phyloP scores from a whole-genome alignment of 2,329 filamentous ascomycete genomes.

The Ambrosiella beaveri region DNA sequence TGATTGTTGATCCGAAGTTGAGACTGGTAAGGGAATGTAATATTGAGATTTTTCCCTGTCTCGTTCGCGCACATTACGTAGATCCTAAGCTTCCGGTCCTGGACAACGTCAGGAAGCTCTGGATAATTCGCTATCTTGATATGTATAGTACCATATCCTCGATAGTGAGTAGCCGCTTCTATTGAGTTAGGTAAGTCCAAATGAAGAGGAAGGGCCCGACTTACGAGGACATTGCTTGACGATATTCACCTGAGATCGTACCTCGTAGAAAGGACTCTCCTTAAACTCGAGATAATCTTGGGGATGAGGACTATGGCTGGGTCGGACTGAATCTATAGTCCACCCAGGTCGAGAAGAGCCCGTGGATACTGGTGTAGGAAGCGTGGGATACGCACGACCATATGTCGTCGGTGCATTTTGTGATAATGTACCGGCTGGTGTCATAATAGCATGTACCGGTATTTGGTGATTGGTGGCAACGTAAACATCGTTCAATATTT shows the following conservation, averaged over 20 bases:
- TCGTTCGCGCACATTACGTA: conserved; percentile 73
- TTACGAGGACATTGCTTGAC: not conserved
- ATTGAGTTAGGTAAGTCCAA: not conserved
- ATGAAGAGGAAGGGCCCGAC: not conserved
- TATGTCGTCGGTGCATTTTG: not conserved
- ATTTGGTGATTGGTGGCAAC: not conserved
- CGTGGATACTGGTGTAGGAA: not conserved
- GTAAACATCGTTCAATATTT: conserved; percentile 18
- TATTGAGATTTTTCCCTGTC: conserved; percentile 47
- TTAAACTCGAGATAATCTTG: not conserved
- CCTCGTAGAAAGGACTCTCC: not conserved
- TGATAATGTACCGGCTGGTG: not conserved
- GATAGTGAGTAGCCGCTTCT: not conserved
- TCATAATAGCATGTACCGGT: not conserved
- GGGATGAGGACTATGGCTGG: not conserved
- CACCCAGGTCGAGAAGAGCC: not conserved
- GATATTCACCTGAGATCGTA: not conserved
- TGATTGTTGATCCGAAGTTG: conserved; percentile 81
- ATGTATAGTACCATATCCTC: conserved; percentile 41
- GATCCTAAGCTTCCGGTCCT: conserved; percentile 47
- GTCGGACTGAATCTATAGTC: not conserved
- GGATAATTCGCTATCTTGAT: conserved; percentile 35
- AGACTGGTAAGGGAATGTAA: conserved; percentile 80
- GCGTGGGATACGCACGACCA: not conserved
- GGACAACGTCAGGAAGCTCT: conserved; percentile 35